Percentiles rank a stretch among this genome's conserved stretches.
Conservation (phyloP, 2,329 filamentous ascomycete genomes). For the Phyllachora maydis region DNA sequence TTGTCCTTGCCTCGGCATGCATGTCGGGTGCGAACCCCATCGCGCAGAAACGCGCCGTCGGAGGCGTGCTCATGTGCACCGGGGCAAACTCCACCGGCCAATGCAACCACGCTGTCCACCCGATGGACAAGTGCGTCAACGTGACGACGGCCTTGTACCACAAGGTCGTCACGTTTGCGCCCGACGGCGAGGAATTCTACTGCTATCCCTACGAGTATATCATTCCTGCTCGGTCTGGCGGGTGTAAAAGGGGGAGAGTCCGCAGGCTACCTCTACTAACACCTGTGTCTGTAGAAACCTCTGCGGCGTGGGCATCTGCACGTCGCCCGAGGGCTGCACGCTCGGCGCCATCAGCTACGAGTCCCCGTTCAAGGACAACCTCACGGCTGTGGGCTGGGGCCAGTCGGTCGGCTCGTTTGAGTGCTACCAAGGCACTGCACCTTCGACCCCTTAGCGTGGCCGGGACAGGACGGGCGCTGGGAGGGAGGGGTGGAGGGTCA, state of each 20-base stretch:
- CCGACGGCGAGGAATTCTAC: slow-evolving; percentile 23
- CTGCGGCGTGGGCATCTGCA: slow-evolving; percentile 23
- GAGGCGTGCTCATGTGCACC: slow-evolving; percentile 27
- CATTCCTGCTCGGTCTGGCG: neutral
- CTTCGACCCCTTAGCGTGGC: slow-evolving; percentile 4
- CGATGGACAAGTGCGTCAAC: slow-evolving; percentile 22
- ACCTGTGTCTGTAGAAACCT: neutral
- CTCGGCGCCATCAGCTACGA: slow-evolving; percentile 23
- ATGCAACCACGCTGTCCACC: slow-evolving; percentile 21
- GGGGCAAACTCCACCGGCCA: slow-evolving; percentile 25
- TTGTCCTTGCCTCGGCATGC: slow-evolving; percentile 2
- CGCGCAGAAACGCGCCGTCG: slow-evolving; percentile 19
- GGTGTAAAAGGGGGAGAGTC: too few relatives aligned
- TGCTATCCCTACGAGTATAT: slow-evolving; percentile 21
- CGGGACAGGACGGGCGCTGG: too few relatives aligned
- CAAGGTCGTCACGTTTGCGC: slow-evolving; percentile 26
- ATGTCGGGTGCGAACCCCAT: slow-evolving; percentile 8
- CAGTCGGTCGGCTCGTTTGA: slow-evolving; percentile 15
- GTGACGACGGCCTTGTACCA: slow-evolving; percentile 16
- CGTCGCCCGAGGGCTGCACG: slow-evolving; percentile 28
- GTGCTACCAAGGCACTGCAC: slow-evolving; percentile 10
- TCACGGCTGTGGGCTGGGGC: slow-evolving; percentile 23
- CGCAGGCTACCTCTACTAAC: neutral
- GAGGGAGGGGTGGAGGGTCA: too few relatives aligned
- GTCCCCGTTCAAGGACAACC: slow-evolving; percentile 23